These are phyloP conservation scores for Thoreauomyces humboldtii DNA, from an alignment of 192 early-diverging fungal species.

Conservation along the genomic window DNA sequence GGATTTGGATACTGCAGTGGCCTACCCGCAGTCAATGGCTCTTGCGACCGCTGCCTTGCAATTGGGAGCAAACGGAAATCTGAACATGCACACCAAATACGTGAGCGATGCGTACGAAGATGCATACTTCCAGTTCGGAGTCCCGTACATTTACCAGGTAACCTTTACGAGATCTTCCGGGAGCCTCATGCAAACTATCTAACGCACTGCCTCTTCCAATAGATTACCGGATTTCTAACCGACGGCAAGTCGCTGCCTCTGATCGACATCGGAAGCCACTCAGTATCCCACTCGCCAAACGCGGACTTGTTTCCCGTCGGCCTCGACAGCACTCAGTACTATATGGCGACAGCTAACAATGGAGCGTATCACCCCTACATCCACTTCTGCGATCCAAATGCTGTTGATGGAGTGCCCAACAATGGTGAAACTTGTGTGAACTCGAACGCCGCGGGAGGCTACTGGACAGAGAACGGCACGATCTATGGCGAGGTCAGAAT, in stretches of 20 bases:
- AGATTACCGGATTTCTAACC: background rate
- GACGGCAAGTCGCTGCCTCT: background rate
- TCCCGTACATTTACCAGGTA: conserved; percentile 3
- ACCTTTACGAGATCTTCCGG: too few species aligned
- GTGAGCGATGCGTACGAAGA: background rate
- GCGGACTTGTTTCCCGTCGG: background rate
- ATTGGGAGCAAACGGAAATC: background rate
- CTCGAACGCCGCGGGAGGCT: too few species aligned
- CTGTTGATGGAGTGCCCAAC: background rate
- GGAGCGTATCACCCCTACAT: background rate
- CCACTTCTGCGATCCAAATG: background rate
- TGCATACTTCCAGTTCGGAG: conserved; percentile 5
- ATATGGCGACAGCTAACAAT: background rate
- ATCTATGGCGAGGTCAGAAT: background rate
- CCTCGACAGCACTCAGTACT: background rate
- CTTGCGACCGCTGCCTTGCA: background rate
- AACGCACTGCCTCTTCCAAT: too few species aligned
- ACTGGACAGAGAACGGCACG: background rate
- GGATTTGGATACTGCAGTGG: conserved; percentile 3
- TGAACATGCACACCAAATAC: conserved; percentile 14
- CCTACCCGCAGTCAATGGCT: background rate
- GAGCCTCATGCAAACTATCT: too few species aligned
- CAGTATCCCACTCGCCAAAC: conserved; percentile 2
- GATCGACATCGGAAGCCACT: background rate
- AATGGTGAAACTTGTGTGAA: background rate